Evolutionary conservation across 345 rosid species (phyloP), one percentile per base, ranked within the genome.

Genomic region (Ceriops zippeliana): DNA sequence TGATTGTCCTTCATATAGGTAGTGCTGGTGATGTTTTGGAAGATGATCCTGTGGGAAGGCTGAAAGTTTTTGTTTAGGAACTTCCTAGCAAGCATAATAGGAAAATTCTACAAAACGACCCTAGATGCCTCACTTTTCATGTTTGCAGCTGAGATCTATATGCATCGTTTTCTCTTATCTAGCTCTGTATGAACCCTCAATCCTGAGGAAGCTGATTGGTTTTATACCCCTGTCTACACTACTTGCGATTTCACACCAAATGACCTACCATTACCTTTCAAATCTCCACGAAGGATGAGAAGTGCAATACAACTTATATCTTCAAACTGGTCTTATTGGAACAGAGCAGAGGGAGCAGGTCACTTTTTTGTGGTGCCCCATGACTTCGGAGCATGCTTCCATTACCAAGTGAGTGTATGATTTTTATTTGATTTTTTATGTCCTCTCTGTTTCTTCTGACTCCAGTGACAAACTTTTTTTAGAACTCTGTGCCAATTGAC

Each of bases 21-120:
- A 76, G 80, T 52, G 80, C 76, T n/a, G 73, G 80, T 27, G 80
- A 76, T 72, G 80, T 76, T 47, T 67, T 76, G 70, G 80, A 76
- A 38, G 80, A 76, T 58, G 69, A 54, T 54, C 58, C 58, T 0
- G 30, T 22, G 58, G 58, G 58, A 54, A 76, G 76, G 65, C 62
- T 72, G 54, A 76, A 72, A 68, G 80, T 76, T 47, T 76, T 71
- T 67, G 80, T 72, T 59, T 71, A 76, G 63, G 70, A 76, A 67
- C 80, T 76, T 71, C 73, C 76, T 54, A 72, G 80, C 67, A 72
- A 76, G 68, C 72, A 76, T 67, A 76, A 76, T 21, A 76, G 72
- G 66, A 76, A 76, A 66, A 71, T 76, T 49, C 73, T 76, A 20
- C 67, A 67, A 52, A 76, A 76, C 34, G 76, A 76, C 63, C 66